Evolutionary conservation across 228 moss, liverwort and hornwort genomes (phyloP).

Genomic region (Sphagnum magellanicum): DNA sequence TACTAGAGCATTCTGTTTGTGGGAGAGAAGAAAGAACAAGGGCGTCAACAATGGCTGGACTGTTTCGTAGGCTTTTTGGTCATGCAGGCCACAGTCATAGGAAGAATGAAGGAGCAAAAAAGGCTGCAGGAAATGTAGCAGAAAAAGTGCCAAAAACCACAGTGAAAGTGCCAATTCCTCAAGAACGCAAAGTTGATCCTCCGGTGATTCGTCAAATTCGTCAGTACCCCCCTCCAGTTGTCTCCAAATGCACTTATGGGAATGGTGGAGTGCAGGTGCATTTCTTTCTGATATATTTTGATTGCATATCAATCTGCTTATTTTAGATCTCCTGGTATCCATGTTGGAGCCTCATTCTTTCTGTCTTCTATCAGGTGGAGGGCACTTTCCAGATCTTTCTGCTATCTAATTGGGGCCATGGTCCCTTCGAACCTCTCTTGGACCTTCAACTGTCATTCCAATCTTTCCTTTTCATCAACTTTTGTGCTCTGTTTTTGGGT

Average conservation of each 20-base stretch:
- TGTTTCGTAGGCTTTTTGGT: slow-evolving; percentile 38
- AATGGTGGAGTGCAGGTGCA: slow-evolving; percentile 50
- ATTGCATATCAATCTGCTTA: no score
- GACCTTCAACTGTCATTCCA: no score
- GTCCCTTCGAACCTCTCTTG: no score
- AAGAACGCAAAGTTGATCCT: slow-evolving; percentile 11
- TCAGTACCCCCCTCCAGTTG: slow-evolving; percentile 23
- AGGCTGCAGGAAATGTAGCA: slow-evolving; percentile 6
- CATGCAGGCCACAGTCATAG: slow-evolving; percentile 32
- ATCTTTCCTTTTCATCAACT: neutral
- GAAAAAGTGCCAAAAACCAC: slow-evolving; percentile 5
- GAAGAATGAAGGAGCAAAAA: slow-evolving; percentile 23
- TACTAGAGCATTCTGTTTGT: no score
- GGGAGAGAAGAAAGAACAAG: no score
- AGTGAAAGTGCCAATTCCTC: slow-evolving; percentile 2
- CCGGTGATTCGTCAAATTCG: slow-evolving; percentile 19
- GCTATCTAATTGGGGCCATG: no score
- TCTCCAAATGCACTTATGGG: slow-evolving; percentile 38
- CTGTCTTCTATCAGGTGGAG: no score
- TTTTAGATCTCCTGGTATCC: no score
- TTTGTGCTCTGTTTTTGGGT: neutral
- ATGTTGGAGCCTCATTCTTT: no score
- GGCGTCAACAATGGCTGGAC: slow-evolving; percentile 23
- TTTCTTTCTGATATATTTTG: neutral
- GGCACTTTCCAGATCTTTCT: no score